phyloP scores from a whole-genome alignment of 768 basidiomycete species.

The Leccinum uliginosum region DNA sequence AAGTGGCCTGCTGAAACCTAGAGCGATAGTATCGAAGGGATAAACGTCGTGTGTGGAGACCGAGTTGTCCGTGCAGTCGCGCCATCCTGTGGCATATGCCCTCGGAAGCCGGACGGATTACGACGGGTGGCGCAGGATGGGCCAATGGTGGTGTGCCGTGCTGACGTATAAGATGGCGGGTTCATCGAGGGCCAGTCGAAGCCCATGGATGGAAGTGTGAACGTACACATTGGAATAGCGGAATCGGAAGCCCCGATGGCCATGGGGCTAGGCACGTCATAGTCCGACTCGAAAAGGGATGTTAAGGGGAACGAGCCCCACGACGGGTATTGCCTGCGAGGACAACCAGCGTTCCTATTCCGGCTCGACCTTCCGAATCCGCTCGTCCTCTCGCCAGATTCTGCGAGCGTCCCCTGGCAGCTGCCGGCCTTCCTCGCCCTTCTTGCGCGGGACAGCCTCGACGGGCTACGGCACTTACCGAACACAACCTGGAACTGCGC shows the following conservation, averaged over 20 bases:
- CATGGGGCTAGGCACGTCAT: slow-evolving; percentile 21
- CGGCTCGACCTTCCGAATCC: slow-evolving; percentile 18
- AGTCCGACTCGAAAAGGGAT: slow-evolving; percentile 16
- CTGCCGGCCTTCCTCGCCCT: neutral
- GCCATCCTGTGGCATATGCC: slow-evolving; percentile 6
- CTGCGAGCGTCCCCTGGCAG: slow-evolving; percentile 2
- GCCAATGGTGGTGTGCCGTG: neutral
- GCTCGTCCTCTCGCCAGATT: slow-evolving; percentile 13
- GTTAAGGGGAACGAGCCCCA: slow-evolving; percentile 8
- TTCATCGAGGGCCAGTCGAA: slow-evolving; percentile 22
- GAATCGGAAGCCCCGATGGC: slow-evolving; percentile 29
- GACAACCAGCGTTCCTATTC: slow-evolving; percentile 8
- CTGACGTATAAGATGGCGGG: slow-evolving; percentile 8
- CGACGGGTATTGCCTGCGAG: slow-evolving; percentile 14
- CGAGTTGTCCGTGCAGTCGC: neutral
- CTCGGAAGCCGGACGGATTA: slow-evolving; percentile 10
- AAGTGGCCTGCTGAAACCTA: neutral
- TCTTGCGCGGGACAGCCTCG: slow-evolving; percentile 14
- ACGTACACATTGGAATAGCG: slow-evolving; percentile 15
- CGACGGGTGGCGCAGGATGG: slow-evolving; percentile 10
- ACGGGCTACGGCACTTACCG: slow-evolving; percentile 23
- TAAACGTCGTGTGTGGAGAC: neutral
- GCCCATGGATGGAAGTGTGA: slow-evolving; percentile 9
- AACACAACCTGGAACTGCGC: neutral
- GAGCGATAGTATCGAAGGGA: neutral